A percentile compares a stretch with the other conserved stretches of the same genome.
Evolutionary conservation across 352 stramenopile species (phyloP).

Genomic region (Globisporangium polare): DNA sequence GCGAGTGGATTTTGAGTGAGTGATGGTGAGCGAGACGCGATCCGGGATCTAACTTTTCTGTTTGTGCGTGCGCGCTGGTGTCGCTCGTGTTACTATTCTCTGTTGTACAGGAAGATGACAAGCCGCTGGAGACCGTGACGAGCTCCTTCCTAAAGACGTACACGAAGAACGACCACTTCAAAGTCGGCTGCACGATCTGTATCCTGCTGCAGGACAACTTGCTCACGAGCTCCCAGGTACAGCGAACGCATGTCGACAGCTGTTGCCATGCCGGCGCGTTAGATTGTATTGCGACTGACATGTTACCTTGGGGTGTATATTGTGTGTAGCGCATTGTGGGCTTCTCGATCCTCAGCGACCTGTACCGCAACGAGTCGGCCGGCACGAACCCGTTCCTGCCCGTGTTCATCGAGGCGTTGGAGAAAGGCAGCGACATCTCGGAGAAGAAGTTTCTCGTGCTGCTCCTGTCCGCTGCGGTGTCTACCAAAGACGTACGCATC

Average conservation of each 20-base stretch:
- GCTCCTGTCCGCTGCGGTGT: constrained; percentile 42
- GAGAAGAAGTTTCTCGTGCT: constrained; percentile 82
- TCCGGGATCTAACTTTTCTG: neutral
- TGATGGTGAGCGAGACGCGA: neutral
- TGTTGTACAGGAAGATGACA: constrained; percentile 68
- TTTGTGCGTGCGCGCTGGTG: constrained; percentile 7
- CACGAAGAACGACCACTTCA: constrained; percentile 88
- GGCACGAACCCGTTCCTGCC: constrained; percentile 86
- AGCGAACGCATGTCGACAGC: neutral
- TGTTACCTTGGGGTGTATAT: no score
- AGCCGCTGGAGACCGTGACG: constrained; percentile 69
- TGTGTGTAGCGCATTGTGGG: constrained; percentile 72
- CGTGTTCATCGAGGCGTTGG: constrained; percentile 80
- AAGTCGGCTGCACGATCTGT: constrained; percentile 88
- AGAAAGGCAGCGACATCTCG: constrained; percentile 61
- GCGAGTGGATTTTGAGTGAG: neutral
- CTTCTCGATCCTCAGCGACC: constrained; percentile 81
- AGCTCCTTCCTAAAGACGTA: constrained; percentile 73
- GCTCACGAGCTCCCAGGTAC: constrained; percentile 85
- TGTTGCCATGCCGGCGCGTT: neutral
- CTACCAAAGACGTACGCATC: constrained; percentile 45
- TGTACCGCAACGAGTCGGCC: constrained; percentile 77
- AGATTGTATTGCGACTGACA: neutral
- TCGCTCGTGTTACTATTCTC: neutral
- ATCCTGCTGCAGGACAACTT: constrained; percentile 89